phyloP scores from a whole-genome alignment of 2,329 filamentous ascomycete species.

The Neonectria sp. region DNA sequence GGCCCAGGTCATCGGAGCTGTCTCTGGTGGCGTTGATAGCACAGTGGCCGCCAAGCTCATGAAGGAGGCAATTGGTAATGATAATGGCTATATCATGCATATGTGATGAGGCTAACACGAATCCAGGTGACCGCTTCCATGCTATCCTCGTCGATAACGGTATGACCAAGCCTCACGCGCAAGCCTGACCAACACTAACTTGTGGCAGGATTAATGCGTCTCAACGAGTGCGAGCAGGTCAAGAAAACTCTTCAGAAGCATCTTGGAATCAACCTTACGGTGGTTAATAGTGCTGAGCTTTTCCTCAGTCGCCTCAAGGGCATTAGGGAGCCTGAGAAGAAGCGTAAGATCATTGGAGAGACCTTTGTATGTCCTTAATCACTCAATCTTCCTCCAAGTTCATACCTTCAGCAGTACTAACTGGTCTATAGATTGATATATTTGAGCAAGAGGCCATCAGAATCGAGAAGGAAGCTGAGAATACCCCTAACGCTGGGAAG shows the following conservation, averaged over 20 bases:
- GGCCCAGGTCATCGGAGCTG: constrained; percentile 70
- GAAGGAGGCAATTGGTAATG: constrained; percentile 83
- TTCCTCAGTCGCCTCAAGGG: constrained; percentile 86
- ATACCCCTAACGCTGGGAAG: constrained; percentile 77
- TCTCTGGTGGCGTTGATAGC: constrained; percentile 45
- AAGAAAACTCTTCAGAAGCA: constrained; percentile 84
- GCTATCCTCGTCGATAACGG: constrained; percentile 92
- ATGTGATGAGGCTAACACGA: too few species aligned
- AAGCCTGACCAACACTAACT: constrained; percentile 25
- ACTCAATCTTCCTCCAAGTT: too few species aligned
- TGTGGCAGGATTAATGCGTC: constrained; percentile 74
- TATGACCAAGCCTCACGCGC: constrained; percentile 33
- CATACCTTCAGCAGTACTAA: too few species aligned
- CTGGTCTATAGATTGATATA: too few species aligned
- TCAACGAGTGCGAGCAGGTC: constrained; percentile 87
- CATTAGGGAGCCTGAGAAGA: constrained; percentile 84
- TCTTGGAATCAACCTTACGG: constrained; percentile 91
- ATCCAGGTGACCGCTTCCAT: constrained; percentile 77
- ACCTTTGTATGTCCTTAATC: constrained; percentile 56
- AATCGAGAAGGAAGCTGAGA: constrained; percentile 80
- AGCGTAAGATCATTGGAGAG: constrained; percentile 91
- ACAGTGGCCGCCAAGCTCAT: constrained; percentile 91
- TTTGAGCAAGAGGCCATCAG: constrained; percentile 32
- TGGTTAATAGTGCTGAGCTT: constrained; percentile 82
- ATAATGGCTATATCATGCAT: too few species aligned